Conservation (phyloP, 768 basidiomycete species). For the Psilocybe azurescens region DNA sequence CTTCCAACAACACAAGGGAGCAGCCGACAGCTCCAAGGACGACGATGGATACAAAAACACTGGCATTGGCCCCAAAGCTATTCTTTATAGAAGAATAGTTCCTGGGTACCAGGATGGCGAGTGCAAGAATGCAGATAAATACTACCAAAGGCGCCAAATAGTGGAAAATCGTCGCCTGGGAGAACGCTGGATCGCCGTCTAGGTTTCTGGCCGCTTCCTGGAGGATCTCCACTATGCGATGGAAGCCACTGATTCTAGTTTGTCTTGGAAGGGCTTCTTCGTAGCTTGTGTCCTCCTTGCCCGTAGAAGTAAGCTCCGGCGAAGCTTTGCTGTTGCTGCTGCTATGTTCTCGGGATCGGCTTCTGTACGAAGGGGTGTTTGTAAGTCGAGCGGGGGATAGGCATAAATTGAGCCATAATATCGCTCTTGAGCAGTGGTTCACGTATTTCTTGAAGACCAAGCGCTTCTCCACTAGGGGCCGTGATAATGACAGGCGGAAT, state of each 20-base stretch:
- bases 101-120: slow-evolving; percentile 14
- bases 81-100: background rate
- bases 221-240: slow-evolving; percentile 12
- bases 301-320: background rate
- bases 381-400: background rate
- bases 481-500: background rate
- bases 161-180: slow-evolving; percentile 15
- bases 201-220: slow-evolving; percentile 17
- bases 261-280: background rate
- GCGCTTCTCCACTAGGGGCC: background rate
- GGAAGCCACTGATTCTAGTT: slow-evolving; percentile 1
- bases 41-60: background rate
- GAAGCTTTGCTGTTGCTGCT: background rate
- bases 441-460: background rate
- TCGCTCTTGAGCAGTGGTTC: background rate
- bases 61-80: background rate
- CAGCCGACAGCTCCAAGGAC: slow-evolving; percentile 9
- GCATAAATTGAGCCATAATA: background rate
- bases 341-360: background rate
- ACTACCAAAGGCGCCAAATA: slow-evolving; percentile 10
- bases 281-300: background rate
- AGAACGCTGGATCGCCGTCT: slow-evolving; percentile 5
- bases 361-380: background rate
- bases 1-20: slow-evolving; percentile 12
- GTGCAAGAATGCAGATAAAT: slow-evolving; percentile 15